Conservation (phyloP, 768 basidiomycete species). For the Leccinum obscurum region DNA sequence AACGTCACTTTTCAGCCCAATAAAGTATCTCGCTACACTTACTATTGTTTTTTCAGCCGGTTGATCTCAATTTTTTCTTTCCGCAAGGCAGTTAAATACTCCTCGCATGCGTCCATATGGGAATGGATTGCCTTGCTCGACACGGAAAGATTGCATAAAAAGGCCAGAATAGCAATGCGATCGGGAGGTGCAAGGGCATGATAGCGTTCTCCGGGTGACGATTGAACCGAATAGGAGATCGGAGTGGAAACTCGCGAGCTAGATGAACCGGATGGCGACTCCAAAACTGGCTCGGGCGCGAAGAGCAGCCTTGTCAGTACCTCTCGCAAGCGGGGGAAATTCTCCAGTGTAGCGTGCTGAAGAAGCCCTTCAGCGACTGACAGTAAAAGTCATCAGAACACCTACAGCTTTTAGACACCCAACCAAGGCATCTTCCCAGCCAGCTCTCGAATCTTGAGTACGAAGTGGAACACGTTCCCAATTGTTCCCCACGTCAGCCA, state of each 20-base stretch:
- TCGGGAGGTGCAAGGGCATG: slow-evolving; percentile 69
- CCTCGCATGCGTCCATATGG: slow-evolving; percentile 89
- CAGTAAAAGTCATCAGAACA: slow-evolving; percentile 21
- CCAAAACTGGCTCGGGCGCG: slow-evolving; percentile 50
- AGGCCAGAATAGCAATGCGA: slow-evolving; percentile 82
- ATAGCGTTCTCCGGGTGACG: slow-evolving; percentile 70
- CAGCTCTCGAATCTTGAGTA: slow-evolving; percentile 70
- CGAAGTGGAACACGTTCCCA: slow-evolving; percentile 82
- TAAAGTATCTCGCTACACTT: slow-evolving; percentile 36
- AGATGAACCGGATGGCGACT: slow-evolving; percentile 45
- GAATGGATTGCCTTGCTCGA: slow-evolving; percentile 87
- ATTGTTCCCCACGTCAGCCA: slow-evolving; percentile 82
- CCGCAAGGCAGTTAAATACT: slow-evolving; percentile 84
- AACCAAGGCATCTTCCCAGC: slow-evolving; percentile 91
- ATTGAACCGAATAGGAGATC: slow-evolving; percentile 38
- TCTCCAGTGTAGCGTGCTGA: slow-evolving; percentile 73
- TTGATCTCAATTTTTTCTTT: slow-evolving; percentile 98
- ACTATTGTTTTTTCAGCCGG: slow-evolving; percentile 86
- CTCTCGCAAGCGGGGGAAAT: slow-evolving; percentile 71
- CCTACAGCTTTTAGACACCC: slow-evolving; percentile 89
- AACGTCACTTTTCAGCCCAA: slow-evolving; percentile 14
- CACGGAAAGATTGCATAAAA: slow-evolving; percentile 86
- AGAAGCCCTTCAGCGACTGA: slow-evolving; percentile 7
- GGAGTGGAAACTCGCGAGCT: slow-evolving; percentile 53
- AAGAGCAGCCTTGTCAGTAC: slow-evolving; percentile 75